A percentile compares a stretch with the other conserved stretches of the same genome.
Conservation (phyloP, 129 eudicot species). For the Centella asiatica region DNA sequence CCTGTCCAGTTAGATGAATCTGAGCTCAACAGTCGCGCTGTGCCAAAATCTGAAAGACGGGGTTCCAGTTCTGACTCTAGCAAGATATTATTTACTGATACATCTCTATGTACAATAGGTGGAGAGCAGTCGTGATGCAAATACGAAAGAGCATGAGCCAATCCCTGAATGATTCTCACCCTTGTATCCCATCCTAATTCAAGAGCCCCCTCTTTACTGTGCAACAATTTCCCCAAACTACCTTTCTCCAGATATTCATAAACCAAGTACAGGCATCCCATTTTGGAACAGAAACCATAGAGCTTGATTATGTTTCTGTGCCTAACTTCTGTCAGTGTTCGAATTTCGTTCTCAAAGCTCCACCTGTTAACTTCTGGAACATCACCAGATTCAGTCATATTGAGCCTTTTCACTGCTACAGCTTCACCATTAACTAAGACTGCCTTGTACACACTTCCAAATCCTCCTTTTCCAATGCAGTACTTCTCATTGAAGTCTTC, state of each 20-base stretch:
- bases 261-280: conserved; percentile 56
- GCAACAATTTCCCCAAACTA: conserved; percentile 57
- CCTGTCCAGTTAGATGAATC: conserved; percentile 64
- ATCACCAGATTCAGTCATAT: conserved; percentile 39
- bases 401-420: conserved; percentile 64
- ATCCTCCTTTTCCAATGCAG: conserved; percentile 86
- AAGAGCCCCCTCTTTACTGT: conserved; percentile 29
- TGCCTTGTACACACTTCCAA: conserved; percentile 78
- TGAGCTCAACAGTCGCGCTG: conserved; percentile 51
- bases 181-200: conserved; percentile 64
- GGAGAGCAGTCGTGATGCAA: conserved; percentile 89
- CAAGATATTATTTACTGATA: conserved; percentile 54
- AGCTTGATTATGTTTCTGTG: conserved; percentile 82
- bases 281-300: conserved; percentile 56
- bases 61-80: conserved; percentile 74
- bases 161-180: conserved; percentile 56
- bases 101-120: conserved; percentile 75
- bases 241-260: conserved; percentile 79
- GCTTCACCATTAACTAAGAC: conserved; percentile 40
- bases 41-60: conserved; percentile 76
- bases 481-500: conserved; percentile 54
- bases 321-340: conserved; percentile 62
- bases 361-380: conserved; percentile 25
- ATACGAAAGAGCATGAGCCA: conserved; percentile 85
- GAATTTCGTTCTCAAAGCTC: conserved; percentile 80